phyloP scores from a whole-genome alignment of 2,329 filamentous ascomycete species.

The Periconia macrospinosa region DNA sequence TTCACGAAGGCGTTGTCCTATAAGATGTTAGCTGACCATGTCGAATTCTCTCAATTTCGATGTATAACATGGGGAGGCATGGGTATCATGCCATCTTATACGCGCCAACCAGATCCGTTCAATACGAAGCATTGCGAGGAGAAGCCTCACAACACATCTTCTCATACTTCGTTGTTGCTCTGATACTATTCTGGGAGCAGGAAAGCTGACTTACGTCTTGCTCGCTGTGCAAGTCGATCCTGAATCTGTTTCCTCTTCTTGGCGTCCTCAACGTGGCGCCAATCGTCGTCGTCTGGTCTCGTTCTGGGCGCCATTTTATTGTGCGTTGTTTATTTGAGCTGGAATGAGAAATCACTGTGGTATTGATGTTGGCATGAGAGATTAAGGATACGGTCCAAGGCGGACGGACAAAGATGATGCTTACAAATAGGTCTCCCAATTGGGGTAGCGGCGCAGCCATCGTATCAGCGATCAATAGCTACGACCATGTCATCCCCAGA shows the following conservation, averaged over 20 bases:
- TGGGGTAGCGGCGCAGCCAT: background rate
- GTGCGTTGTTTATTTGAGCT: background rate
- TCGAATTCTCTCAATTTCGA: background rate
- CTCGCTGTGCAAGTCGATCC: slow-evolving; percentile 44
- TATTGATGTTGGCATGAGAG: background rate
- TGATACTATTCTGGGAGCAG: background rate
- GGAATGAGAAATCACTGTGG: background rate
- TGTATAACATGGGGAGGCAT: background rate
- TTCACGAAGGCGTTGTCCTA: slow-evolving; percentile 16
- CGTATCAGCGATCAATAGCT: too few species aligned
- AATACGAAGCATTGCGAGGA: background rate
- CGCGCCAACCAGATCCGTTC: background rate
- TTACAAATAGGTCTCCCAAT: background rate
- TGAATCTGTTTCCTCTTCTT: slow-evolving; percentile 46
- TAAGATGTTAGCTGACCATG: background rate
- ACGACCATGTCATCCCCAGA: too few species aligned
- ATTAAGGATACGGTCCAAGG: background rate
- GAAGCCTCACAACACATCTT: background rate
- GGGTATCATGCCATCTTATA: background rate
- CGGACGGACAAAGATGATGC: background rate
- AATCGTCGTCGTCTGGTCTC: slow-evolving; percentile 29
- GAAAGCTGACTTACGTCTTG: slow-evolving; percentile 30
- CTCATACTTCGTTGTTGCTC: background rate
- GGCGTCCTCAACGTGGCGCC: slow-evolving; percentile 39
- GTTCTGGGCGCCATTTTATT: slow-evolving; percentile 22